Evolutionary conservation across 768 basidiomycete species (phyloP).

Genomic region (Cystofilobasidium capitatum): DNA sequence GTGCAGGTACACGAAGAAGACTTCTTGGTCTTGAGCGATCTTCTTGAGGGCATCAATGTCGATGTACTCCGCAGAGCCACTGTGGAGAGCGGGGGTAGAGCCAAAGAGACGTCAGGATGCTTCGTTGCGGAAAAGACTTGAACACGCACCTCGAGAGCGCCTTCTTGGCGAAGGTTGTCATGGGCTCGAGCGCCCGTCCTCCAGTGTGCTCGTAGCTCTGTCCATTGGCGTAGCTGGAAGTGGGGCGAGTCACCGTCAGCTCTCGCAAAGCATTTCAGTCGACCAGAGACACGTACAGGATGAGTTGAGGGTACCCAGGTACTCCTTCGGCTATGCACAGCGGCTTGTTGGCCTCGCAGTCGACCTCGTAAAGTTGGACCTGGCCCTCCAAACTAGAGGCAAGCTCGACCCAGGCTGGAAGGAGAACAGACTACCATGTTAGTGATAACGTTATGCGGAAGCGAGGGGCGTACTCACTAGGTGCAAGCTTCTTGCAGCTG

Average conservation of each 20-base stretch:
- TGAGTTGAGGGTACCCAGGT: slow-evolving; percentile 71
- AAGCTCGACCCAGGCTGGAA: slow-evolving; percentile 59
- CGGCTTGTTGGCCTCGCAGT: slow-evolving; percentile 65
- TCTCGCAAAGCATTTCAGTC: not conserved
- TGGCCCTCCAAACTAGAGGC: slow-evolving; percentile 60
- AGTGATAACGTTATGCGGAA: not conserved
- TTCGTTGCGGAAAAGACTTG: not conserved
- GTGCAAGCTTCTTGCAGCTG: slow-evolving; percentile 81
- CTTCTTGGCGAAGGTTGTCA: slow-evolving; percentile 65
- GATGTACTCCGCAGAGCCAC: slow-evolving; percentile 20
- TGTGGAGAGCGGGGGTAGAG: not conserved
- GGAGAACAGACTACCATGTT: not conserved
- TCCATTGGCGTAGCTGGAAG: slow-evolving; percentile 44
- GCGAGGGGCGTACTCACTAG: slow-evolving; percentile 36
- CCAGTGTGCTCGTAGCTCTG: slow-evolving; percentile 64
- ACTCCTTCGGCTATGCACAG: slow-evolving; percentile 62
- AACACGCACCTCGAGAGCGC: slow-evolving; percentile 55
- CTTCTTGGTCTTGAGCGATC: slow-evolving; percentile 45
- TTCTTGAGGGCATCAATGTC: slow-evolving; percentile 40
- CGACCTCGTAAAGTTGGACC: slow-evolving; percentile 70
- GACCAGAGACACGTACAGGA: slow-evolving; percentile 48
- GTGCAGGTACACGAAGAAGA: slow-evolving; percentile 54
- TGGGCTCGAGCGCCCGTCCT: slow-evolving; percentile 57
- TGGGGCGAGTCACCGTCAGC: not conserved
- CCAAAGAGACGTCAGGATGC: slow-evolving; percentile 5